phyloP scores from a whole-genome alignment of 352 stramenopile genomes.

The Globisporangium emineosum region DNA sequence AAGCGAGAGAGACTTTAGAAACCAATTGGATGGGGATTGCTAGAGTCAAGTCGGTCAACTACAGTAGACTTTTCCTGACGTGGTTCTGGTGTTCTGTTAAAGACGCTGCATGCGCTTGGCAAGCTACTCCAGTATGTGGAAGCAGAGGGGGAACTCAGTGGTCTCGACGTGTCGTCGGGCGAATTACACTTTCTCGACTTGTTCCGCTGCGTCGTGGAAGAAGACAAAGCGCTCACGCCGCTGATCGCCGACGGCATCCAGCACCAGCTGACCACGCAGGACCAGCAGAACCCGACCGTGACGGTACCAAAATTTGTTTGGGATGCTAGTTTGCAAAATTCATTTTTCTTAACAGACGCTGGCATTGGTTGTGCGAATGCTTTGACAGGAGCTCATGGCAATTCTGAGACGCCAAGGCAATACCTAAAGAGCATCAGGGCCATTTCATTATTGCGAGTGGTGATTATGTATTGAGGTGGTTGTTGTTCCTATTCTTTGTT shows the following conservation, averaged over 20 bases:
- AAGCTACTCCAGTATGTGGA: slow-evolving; percentile 49
- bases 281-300: slow-evolving; percentile 44
- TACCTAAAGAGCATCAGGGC: not conserved
- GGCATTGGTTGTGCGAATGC: not conserved
- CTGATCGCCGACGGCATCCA: slow-evolving; percentile 52
- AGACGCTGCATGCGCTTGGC: slow-evolving; percentile 53
- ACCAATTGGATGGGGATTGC: not conserved
- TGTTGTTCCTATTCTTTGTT: not conserved
- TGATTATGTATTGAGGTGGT: not conserved
- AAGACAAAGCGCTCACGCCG: slow-evolving; percentile 58
- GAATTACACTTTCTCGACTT: slow-evolving; percentile 71
- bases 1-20: not conserved
- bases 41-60: not conserved
- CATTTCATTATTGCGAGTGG: not conserved
- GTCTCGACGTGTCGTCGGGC: slow-evolving; percentile 40
- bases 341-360: too few species aligned
- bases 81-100: not conserved
- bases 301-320: slow-evolving; percentile 12
- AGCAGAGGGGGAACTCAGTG: slow-evolving; percentile 33
- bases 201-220: slow-evolving; percentile 65
- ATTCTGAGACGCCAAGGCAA: slow-evolving; percentile 20
- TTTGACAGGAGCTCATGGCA: slow-evolving; percentile 30
- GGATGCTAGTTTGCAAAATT: not conserved
- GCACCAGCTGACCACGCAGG: slow-evolving; percentile 33
- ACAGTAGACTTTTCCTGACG: too few species aligned